Percentiles rank a stretch among this genome's conserved stretches.
Conservation (phyloP, 1,139 yeast species). For the Saccharomycopsis crataegensis region DNA sequence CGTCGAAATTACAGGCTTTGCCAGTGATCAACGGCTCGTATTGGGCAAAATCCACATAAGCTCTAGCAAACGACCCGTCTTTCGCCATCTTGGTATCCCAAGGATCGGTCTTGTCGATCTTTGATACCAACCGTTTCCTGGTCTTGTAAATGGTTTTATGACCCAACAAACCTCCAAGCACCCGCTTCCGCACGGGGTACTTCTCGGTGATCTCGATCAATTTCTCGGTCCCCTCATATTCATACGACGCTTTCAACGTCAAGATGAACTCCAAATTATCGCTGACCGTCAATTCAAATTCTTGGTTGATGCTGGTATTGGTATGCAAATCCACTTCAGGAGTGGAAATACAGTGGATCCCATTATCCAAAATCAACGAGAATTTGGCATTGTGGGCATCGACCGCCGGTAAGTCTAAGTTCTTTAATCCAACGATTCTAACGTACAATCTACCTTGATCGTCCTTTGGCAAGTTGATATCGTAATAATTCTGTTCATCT, state of each 20-base stretch:
- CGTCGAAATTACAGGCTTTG: conserved; percentile 40
- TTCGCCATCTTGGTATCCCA: conserved; percentile 57
- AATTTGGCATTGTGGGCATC: conserved; percentile 53
- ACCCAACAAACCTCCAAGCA: conserved; percentile 27
- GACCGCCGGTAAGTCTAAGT: conserved; percentile 51
- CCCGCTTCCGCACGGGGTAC: conserved; percentile 30
- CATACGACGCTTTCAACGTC: conserved; percentile 63
- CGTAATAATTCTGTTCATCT: conserved; percentile 8
- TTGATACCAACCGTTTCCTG: conserved; percentile 46
- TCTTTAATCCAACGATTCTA: conserved; percentile 51
- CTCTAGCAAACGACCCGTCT: conserved; percentile 86
- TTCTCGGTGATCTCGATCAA: conserved; percentile 54
- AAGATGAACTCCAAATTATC: conserved; percentile 60
- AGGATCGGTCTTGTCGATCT: conserved; percentile 41
- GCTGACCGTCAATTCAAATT: conserved; percentile 74
- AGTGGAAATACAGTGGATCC: conserved; percentile 78
- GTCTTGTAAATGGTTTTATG: conserved; percentile 34
- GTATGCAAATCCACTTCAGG: conserved; percentile 46
- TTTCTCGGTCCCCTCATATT: conserved; percentile 41
- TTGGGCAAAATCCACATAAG: conserved; percentile 57
- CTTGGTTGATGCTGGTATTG: conserved; percentile 53
- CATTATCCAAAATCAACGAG: conserved; percentile 76
- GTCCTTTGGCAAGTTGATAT: conserved; percentile 25
- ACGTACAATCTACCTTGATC: conserved; percentile 76
- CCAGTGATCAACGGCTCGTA: conserved; percentile 52